Percentiles rank a stretch among this genome's conserved stretches.
Evolutionary conservation across 2,329 filamentous ascomycete species (phyloP).

Genomic region (Tothia fuscella): DNA sequence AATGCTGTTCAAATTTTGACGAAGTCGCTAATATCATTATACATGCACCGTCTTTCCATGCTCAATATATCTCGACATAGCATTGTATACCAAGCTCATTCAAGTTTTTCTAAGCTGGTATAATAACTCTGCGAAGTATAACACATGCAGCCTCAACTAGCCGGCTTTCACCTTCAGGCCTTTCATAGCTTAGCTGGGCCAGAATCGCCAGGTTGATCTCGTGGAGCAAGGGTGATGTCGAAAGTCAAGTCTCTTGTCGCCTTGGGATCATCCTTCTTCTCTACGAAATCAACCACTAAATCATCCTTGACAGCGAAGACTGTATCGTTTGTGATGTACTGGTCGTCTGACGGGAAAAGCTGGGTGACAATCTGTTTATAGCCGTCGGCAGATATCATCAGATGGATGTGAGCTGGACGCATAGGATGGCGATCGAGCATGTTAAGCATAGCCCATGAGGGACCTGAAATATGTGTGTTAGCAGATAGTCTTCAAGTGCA

Average conservation of each 20-base stretch:
- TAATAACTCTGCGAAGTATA: too few species aligned
- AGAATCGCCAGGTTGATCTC: constrained; percentile 11
- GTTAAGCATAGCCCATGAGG: constrained; percentile 40
- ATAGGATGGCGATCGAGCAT: constrained; percentile 47
- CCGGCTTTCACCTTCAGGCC: too few species aligned
- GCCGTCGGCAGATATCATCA: constrained; percentile 42
- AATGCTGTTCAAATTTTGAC: too few species aligned
- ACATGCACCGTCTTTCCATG: too few species aligned
- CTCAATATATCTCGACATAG: too few species aligned
- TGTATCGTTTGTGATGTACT: constrained; percentile 45
- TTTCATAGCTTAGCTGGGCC: constrained; percentile 2
- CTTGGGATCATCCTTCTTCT: constrained; percentile 37
- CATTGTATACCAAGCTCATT: too few species aligned
- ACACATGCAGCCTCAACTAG: too few species aligned
- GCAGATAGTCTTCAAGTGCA: too few species aligned
- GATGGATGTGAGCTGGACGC: constrained; percentile 50
- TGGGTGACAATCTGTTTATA: constrained; percentile 47
- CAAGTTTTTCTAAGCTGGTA: too few species aligned
- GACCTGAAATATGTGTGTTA: constrained; percentile 24
- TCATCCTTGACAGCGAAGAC: constrained; percentile 52
- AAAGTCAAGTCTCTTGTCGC: constrained; percentile 49
- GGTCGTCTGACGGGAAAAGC: constrained; percentile 48
- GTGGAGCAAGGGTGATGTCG: constrained; percentile 44
- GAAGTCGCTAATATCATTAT: too few species aligned
- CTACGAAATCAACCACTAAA: constrained; percentile 45